Conservation (phyloP, 352 stramenopile genomes). For the Aphanomyces invadans region DNA sequence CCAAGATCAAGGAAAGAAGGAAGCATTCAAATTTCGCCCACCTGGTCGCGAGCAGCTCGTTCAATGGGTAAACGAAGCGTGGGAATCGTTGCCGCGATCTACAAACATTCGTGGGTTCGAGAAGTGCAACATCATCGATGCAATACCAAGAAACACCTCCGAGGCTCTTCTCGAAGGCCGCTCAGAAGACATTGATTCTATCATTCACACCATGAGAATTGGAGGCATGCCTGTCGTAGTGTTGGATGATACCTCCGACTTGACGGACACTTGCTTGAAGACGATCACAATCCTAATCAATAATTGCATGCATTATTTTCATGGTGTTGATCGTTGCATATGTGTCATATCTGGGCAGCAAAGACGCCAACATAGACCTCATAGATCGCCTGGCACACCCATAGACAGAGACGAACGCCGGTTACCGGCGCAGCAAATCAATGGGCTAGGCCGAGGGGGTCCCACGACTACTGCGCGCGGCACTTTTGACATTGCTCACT, state of each 20-base stretch:
- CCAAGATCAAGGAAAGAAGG: not conserved
- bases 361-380: not conserved
- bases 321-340: not conserved
- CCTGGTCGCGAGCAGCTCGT: not conserved
- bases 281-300: too few species aligned
- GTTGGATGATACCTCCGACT: too few species aligned
- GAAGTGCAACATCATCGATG: not conserved
- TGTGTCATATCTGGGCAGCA: not conserved
- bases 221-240: too few species aligned
- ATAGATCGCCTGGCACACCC: not conserved
- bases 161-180: too few species aligned
- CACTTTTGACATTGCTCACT: not conserved
- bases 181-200: too few species aligned
- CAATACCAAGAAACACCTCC: not conserved
- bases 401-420: not conserved
- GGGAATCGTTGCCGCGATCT: not conserved
- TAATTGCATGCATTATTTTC: not conserved
- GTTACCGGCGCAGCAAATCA: not conserved
- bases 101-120: not conserved
- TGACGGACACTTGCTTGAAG: too few species aligned
- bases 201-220: too few species aligned
- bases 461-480: constrained; percentile 10
- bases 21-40: not conserved
- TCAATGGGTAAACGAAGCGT: not conserved
- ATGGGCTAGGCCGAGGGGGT: not conserved